Percentiles rank a stretch among this genome's conserved stretches.
Evolutionary conservation across 192 early-diverging fungal species (phyloP).

Genomic region (Linnemannia elongata): DNA sequence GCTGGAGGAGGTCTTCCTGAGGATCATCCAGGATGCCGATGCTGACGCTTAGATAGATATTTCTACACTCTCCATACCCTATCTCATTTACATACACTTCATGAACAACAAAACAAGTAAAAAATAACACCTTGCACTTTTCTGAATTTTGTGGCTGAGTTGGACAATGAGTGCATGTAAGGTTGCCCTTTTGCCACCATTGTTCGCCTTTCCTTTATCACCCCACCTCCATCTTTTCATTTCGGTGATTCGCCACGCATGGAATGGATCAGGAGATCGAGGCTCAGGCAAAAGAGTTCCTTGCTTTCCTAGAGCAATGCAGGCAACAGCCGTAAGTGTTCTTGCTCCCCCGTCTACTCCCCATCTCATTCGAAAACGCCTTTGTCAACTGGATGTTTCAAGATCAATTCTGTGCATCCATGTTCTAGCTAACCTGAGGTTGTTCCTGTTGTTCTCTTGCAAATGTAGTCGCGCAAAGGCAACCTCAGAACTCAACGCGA

Average conservation of each 20-base stretch:
- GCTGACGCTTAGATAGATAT: slow-evolving; percentile 45
- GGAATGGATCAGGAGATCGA: slow-evolving; percentile 50
- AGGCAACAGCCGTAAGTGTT: slow-evolving; percentile 16
- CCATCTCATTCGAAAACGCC: neutral
- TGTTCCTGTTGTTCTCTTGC: neutral
- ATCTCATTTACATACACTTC: no score
- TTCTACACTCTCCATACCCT: neutral
- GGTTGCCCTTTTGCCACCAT: neutral
- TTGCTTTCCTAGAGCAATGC: slow-evolving; percentile 36
- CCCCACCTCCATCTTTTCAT: neutral
- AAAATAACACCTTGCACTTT: no score
- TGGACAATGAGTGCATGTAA: neutral
- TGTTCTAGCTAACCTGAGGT: neutral
- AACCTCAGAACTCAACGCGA: slow-evolving; percentile 5
- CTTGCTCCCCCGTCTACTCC: neutral
- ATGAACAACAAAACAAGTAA: neutral
- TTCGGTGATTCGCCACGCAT: slow-evolving; percentile 17
- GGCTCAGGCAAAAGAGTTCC: slow-evolving; percentile 33
- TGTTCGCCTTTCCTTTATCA: neutral
- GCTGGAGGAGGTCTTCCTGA: slow-evolving; percentile 82
- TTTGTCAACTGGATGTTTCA: neutral
- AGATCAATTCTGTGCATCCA: neutral
- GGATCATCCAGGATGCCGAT: slow-evolving; percentile 65
- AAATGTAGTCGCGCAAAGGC: slow-evolving; percentile 22
- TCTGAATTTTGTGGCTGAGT: neutral